Evolutionary conservation across 306 rosid genomes (phyloP), one percentile per base, ranked within the genome.

Genomic region (Senna tora): DNA sequence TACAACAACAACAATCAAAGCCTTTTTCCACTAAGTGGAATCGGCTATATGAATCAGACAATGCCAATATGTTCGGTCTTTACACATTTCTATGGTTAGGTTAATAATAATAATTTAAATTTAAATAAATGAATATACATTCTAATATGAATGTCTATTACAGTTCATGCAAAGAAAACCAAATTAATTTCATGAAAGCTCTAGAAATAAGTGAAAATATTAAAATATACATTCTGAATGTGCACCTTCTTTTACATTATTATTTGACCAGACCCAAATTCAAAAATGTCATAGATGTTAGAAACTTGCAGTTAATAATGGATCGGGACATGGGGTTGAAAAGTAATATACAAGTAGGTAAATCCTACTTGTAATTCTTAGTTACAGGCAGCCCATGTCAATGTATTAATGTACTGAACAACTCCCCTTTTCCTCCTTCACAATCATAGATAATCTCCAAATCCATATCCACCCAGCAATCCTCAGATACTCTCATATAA

Each of bases 61-160:
- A n/a, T n/a, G n/a, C n/a, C n/a, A n/a, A n/a, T n/a, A n/a, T n/a
- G n/a, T n/a, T n/a, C n/a, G n/a, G n/a, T n/a, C n/a, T n/a, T n/a
- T n/a, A n/a, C n/a, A n/a, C n/a, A n/a, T n/a, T n/a, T n/a, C n/a
- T n/a, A n/a, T n/a, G n/a, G n/a, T n/a, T n/a, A n/a, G n/a, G n/a
- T n/a, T n/a, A n/a, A n/a, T n/a, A n/a, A n/a, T n/a, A n/a, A n/a
- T n/a, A n/a, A n/a, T n/a, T n/a, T n/a, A n/a, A 28, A 7, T 20
- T 41, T 3, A 33, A 22, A 67, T 11, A 66, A 57, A 47, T 47
- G 43, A 46, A 33, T 56, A 67, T 38, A 56, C 52, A 62, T 39
- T 17, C 49, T n/a, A 50, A 68, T 60, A 49, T 39, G 14, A 63
- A 60, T 30, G 36, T 13, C 53, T 14, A 49, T 21, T 9, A 36